Percentiles rank a stretch among this genome's conserved stretches.
Evolutionary conservation across 2,329 filamentous ascomycete genomes (phyloP).

Genomic region (Fusarium chuoi): DNA sequence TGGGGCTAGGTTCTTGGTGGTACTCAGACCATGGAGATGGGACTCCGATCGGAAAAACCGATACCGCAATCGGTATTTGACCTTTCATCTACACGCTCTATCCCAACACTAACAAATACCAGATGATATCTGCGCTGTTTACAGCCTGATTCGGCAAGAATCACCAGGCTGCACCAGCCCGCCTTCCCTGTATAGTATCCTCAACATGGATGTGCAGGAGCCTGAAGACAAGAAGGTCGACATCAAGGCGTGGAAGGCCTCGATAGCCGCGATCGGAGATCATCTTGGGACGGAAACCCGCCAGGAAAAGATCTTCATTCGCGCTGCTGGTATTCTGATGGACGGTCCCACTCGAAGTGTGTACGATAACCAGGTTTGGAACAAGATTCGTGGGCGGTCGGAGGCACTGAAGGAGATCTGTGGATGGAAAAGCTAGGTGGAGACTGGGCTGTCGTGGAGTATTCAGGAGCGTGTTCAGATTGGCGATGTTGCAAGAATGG

Average conservation of each 20-base stretch:
- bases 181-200: accelerated
- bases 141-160: background rate
- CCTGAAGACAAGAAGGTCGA: background rate
- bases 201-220: background rate
- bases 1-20: no score
- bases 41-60: background rate
- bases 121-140: background rate
- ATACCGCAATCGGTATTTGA: background rate
- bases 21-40: background rate
- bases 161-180: background rate
- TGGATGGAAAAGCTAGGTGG: background rate
- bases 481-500: background rate
- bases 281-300: background rate
- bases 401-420: background rate
- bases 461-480: accelerated
- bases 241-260: background rate
- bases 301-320: background rate
- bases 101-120: background rate
- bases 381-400: background rate
- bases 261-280: background rate
- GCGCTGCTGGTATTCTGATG: background rate
- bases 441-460: background rate
- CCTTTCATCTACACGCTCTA: background rate
- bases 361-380: background rate
- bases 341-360: background rate